Percentiles rank a stretch among this genome's conserved stretches.
Conservation (phyloP, 768 basidiomycete genomes). For the Scleroderma citrinum region DNA sequence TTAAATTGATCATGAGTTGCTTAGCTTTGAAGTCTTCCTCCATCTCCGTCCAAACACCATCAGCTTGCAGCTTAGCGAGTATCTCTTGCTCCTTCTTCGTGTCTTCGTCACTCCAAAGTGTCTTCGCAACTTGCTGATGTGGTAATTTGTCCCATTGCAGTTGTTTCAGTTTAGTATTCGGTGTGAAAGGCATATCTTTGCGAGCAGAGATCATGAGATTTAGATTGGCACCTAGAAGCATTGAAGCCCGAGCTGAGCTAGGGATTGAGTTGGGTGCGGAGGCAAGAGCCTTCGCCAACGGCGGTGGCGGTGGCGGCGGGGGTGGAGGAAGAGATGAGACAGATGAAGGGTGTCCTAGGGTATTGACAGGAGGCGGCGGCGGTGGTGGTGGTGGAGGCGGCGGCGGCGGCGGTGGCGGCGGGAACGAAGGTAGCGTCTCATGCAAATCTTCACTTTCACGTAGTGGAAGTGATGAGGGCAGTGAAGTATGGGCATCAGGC, state of each 20-base stretch:
- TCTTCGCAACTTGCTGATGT: conserved; percentile 77
- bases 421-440: conserved; percentile 10
- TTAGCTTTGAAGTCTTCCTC: conserved; percentile 98
- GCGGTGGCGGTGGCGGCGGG: conserved; percentile 31
- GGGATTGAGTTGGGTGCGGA: conserved; percentile 44
- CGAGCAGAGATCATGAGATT: conserved; percentile 54
- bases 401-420: conserved; percentile 20
- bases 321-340: conserved; percentile 24
- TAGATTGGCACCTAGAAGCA: conserved; percentile 53
- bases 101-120: conserved; percentile 76
- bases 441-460: neutral
- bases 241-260: conserved; percentile 52
- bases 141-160: conserved; percentile 99
- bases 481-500: conserved; percentile 20
- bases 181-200: conserved; percentile 82
- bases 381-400: conserved; percentile 27
- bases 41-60: conserved; percentile 94
- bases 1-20: conserved; percentile 84
- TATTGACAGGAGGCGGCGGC: conserved; percentile 33
- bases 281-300: conserved; percentile 20
- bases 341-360: conserved; percentile 20
- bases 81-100: conserved; percentile 68
- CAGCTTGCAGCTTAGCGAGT: conserved; percentile 71
- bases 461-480: conserved; percentile 17
- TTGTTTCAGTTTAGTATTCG: conserved; percentile 93